These are phyloP conservation scores for Fusarium sp. DNA, from an alignment of 2,329 filamentous ascomycete species.

Conservation along the genomic window DNA sequence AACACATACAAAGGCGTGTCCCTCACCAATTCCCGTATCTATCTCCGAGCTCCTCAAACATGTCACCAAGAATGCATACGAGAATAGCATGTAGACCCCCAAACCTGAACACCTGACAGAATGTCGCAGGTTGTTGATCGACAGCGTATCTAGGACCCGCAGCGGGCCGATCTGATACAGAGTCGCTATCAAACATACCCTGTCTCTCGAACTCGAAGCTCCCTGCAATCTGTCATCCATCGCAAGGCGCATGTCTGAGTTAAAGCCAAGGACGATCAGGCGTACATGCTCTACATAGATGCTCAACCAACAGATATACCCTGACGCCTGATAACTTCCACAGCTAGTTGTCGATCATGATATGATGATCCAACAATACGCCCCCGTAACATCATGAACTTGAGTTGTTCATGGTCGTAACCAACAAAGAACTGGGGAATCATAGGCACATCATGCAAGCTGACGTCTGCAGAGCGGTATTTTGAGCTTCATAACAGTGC, in stretches of 20 bases:
- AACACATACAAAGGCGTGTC: background rate
- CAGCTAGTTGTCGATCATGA: constrained; percentile 22
- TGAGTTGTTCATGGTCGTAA: background rate
- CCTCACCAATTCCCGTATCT: constrained; percentile 9
- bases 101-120: constrained; percentile 19
- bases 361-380: constrained; percentile 12
- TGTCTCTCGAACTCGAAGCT: constrained; percentile 2
- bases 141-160: constrained; percentile 30
- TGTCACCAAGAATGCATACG: background rate
- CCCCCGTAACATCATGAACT: background rate
- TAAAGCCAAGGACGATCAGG: constrained; percentile 3
- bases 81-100: constrained; percentile 2
- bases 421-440: background rate
- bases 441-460: constrained; percentile 16
- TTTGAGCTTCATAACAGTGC: background rate
- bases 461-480: constrained; percentile 15
- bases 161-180: constrained; percentile 38
- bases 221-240: constrained; percentile 10
- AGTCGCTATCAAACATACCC: constrained; percentile 7
- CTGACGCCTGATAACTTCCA: background rate
- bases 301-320: constrained; percentile 16
- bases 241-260: constrained; percentile 15
- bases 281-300: background rate
- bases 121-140: constrained; percentile 33
- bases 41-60: constrained; percentile 8